Evolutionary conservation across 2,329 filamentous ascomycete species (phyloP), one percentile per base, ranked within the genome.

Genomic region (Penicillium decumbens): DNA sequence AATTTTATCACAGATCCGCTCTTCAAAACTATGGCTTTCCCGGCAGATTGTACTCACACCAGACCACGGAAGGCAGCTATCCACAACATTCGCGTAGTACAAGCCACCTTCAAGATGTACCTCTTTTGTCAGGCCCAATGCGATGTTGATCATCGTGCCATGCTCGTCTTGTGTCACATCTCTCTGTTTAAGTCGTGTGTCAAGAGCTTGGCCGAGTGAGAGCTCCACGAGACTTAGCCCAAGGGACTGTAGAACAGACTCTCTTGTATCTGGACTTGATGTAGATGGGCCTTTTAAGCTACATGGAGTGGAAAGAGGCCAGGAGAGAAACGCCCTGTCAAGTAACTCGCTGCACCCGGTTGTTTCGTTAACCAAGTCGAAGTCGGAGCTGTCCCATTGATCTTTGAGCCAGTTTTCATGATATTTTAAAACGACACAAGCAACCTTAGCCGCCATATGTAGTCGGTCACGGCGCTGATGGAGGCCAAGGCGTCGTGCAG

Each of bases 331-430:
- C 20, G 51, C 12, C 27, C 35, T 43, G 8, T 46, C 42, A 10
- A 51, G 28, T 27, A 27, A 6, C 20, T 13, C 30, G 4, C 20
- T 23, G 20, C 2, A 3, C 20, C 20, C 4, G 20, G 20, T 23
- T 23, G 20, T 23, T 23, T 2, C 20, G 15, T 38, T 38, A 3
- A 39, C 20, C 9, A 50, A 25, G 9, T 50, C 37, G 8, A 53
- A 13, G 35, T 50, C 50, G 12, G 50, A 53, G 24, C 43, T 53
- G 28, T 53, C 43, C 43, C 50, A 53, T 25, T 29, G 38, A 4
- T 43, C 7, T 32, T 47, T 53, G 24, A 53, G 23, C 50, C 50
- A 53, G 37, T 50, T 53, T 4, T 37, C 50, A 25, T 35, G 41
- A 10, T 39, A 47, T 15, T 53, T 47, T 4, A 50, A 32, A 7